Evolutionary conservation across 441 rosid species (phyloP), one percentile per base, ranked within the genome.

Genomic region (Populus trichocarpa): DNA sequence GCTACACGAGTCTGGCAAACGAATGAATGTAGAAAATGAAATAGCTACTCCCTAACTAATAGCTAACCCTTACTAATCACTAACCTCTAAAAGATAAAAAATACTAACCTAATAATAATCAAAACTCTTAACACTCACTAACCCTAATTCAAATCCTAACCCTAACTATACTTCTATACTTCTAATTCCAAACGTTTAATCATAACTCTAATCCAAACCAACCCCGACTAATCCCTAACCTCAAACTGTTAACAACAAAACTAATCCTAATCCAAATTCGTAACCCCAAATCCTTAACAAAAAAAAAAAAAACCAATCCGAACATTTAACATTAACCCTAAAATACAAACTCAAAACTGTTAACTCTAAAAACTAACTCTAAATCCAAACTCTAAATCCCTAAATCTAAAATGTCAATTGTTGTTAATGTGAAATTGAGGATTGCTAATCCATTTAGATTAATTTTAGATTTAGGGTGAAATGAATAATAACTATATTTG

Each of bases 181-280:
- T 5, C 20, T 46, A 46, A 0, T 46, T 7, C 18, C 2, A 46
- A 14, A 14, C 0, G 0, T 2, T 46, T 46, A 46, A 14, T 4
- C 57, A 46, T 10, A 38, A 38, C 46, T 2, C 4, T 38, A 10
- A 10, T 38, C 46, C 13, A 2, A 38, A 38, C 46, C 46, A 38
- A 10, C 46, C 0, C 13, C 0, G 13, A 38, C 46, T 38, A 38
- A 38, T 38, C 13, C 0, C 12, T 9, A 38, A 38, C 0, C 3
- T 2, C 46, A 38, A 38, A 38, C 3, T 38, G 3, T 38, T 38
- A 38, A 38, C 0, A 3, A 10, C 0, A 38, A 38, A 38, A 10
- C 46, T 38, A 38, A 38, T 2, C 13, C 4, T 38, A 10, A 38
- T 38, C 4, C 12, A 38, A 38, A 4, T 46, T 14, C 57, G 14